These are phyloP conservation scores for Nicotiana tomentosiformis DNA, from an alignment of 257 asterid species.

Conservation along the genomic window DNA sequence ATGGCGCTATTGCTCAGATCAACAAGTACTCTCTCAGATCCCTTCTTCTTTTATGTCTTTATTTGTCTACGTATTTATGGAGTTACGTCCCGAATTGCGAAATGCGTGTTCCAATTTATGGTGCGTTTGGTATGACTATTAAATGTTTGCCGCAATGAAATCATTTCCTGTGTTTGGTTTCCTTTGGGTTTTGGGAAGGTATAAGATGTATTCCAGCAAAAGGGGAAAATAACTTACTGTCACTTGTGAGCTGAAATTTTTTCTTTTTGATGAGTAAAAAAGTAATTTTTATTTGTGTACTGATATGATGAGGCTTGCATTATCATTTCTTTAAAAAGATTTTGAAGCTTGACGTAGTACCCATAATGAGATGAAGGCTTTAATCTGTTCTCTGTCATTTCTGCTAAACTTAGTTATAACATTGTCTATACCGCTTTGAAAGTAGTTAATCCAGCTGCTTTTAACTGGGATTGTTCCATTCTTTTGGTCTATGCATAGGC, in stretches of 20 bases:
- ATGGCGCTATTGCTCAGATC: slow-evolving; percentile 96
- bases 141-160: background rate
- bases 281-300: background rate
- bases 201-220: background rate
- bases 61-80: background rate
- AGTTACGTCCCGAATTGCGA: background rate
- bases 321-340: background rate
- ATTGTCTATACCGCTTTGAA: background rate
- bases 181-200: slow-evolving; percentile 11
- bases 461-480: background rate
- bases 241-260: background rate
- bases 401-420: background rate
- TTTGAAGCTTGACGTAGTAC: background rate
- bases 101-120: background rate
- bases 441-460: slow-evolving; percentile 1
- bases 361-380: background rate
- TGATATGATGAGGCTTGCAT: slow-evolving; percentile 5
- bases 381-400: background rate
- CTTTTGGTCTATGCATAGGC: slow-evolving; percentile 35
- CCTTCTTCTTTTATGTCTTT: background rate
- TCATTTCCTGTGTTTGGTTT: background rate
- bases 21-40: slow-evolving; percentile 50
- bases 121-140: background rate
- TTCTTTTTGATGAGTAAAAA: background rate
- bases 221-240: background rate